These are phyloP conservation scores for Leishmania lainsoni DNA, from an alignment of 208 protist species.

Conservation along the genomic window DNA sequence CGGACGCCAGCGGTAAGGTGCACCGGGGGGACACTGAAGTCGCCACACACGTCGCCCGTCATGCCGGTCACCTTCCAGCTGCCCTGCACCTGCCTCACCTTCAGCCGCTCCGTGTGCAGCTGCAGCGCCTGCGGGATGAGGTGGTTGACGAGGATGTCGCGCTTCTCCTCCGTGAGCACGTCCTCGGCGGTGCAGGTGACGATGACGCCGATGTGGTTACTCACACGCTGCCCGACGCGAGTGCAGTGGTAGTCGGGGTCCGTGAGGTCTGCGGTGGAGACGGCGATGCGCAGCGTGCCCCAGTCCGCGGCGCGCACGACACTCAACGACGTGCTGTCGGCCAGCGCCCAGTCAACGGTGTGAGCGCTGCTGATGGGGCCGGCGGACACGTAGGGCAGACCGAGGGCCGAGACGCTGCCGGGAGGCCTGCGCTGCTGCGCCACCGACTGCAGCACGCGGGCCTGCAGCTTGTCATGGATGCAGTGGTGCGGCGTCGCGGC, in stretches of 20 bases:
- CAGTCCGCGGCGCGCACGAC: too few species aligned
- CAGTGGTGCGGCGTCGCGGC: too few species aligned
- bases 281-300: too few species aligned
- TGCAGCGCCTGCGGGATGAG: too few species aligned
- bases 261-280: slow-evolving; percentile 37
- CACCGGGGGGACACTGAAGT: slow-evolving; percentile 9
- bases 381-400: slow-evolving; percentile 8
- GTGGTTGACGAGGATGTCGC: too few species aligned
- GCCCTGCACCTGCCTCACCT: slow-evolving; percentile 29
- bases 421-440: too few species aligned
- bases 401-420: too few species aligned
- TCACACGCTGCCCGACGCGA: slow-evolving; percentile 10
- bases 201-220: slow-evolving; percentile 25
- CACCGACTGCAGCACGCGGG: too few species aligned
- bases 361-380: background rate
- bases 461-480: too few species aligned
- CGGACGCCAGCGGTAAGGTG: slow-evolving; percentile 44
- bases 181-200: too few species aligned
- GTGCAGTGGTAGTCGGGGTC: slow-evolving; percentile 45
- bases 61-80: slow-evolving; percentile 22
- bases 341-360: background rate
- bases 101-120: slow-evolving; percentile 22
- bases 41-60: background rate
- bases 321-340: too few species aligned
- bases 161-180: too few species aligned